Evolutionary conservation across 2,329 filamentous ascomycete genomes (phyloP), one percentile per base, ranked within the genome.

Genomic region (Calonectria montana): DNA sequence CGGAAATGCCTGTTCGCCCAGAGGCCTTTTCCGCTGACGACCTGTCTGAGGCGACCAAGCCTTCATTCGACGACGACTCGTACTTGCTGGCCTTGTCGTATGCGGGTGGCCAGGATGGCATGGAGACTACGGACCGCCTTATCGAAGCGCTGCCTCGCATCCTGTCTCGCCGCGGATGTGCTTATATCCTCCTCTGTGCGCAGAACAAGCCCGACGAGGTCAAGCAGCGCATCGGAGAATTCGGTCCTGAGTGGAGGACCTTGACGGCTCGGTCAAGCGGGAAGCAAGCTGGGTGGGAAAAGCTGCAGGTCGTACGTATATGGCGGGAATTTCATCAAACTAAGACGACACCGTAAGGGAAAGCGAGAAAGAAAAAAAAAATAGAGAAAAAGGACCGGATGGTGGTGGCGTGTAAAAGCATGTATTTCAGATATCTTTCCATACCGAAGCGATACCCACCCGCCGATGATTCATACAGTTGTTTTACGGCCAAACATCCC

Each of bases 281-380:
- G 61, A 95, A 93, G 86, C 91, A 93, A 82, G 96, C 94, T 35
- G 97, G 97, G 0, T 98, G 96, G 96, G 97, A 99, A 86, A 97
- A 94, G 85, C 86, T 99, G 83, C 93, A 95, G 80, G 93, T 99
- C 78, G 86, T 98, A 77, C 91, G 96, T 81, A 94, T 98, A 81
- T 97, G 94, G 94, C 90, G 91, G 79, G 87, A 87, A 45, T 70
- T 67, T 70, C 31, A 41, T 61, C 25, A 21, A 45, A 67, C 16
- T 47, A 35, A 45, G 15, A 39, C 6, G 53, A 21, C 53, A 59
- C 53, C 53, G 31, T 59, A n/a, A 59, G 53, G 25, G 31, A 65
- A 18, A 31, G 43, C n/a, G 37, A 72, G 29, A 15, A 47, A 53
- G 25, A 55, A 48, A 61, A 29, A 35, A 12, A 27, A 31, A 61